Conservation (phyloP, 163 green algal species). For the Chloroidium sp. region DNA sequence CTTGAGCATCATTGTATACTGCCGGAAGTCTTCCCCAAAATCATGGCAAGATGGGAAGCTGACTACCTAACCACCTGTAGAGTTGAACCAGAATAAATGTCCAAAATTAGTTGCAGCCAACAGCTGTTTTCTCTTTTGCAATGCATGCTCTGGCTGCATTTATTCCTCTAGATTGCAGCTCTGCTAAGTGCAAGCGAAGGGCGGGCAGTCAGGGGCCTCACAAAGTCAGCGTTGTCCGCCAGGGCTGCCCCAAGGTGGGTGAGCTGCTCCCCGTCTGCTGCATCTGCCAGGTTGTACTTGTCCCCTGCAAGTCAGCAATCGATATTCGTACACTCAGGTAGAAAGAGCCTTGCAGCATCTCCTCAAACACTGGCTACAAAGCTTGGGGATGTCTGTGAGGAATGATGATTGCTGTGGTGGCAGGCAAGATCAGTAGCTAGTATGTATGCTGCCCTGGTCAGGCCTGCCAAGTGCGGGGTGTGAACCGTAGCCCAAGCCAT, state of each 20-base stretch:
- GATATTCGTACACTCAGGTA: too few relatives aligned
- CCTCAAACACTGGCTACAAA: too few relatives aligned
- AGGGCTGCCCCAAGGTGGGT: background rate
- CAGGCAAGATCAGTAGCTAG: too few relatives aligned
- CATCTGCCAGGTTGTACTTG: slow-evolving; percentile 9
- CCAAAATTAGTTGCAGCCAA: background rate
- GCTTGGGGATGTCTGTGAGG: too few relatives aligned
- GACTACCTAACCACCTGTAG: background rate
- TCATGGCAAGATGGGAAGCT: slow-evolving; percentile 16
- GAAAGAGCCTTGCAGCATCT: too few relatives aligned
- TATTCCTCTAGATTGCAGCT: background rate
- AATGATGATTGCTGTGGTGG: too few relatives aligned
- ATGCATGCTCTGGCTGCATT: too few relatives aligned
- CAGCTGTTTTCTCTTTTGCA: too few relatives aligned
- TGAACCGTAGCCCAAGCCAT: too few relatives aligned
- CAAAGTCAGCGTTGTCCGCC: background rate
- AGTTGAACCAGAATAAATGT: background rate
- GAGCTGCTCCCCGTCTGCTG: background rate
- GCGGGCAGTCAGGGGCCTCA: background rate
- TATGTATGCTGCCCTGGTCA: too few relatives aligned
- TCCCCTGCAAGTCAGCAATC: background rate
- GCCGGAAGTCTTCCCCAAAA: slow-evolving; percentile 22
- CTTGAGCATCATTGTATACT: too few relatives aligned
- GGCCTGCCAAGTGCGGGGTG: too few relatives aligned
- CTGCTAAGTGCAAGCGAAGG: background rate